Base-by-base conservation (phyloP, 805 yeast genomes). In the Starmerella lactis-condensi region DNA sequence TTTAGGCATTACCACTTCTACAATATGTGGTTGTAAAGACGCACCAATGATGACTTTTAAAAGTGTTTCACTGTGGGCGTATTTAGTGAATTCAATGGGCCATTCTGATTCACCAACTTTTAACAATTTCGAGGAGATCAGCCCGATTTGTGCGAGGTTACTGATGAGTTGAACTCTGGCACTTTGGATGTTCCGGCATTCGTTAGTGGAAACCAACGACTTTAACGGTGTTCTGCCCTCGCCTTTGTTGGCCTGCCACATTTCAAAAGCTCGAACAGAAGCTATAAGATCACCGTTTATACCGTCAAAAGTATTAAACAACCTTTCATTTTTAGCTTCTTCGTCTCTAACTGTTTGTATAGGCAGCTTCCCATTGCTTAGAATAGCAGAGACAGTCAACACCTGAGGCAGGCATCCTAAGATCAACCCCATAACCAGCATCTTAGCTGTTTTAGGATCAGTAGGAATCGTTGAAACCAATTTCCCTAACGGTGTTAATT, bases 391-490 rank as follows among this genome's bases (percentile, higher is more conserved):
- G n/a, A 79, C 56, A 1, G 89, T 69, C n/a, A 82, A 58, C 36
- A 83, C 74, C 13, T 65, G 56, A 17, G 78, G 83, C 6, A 83
- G 54, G 45, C 89, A 75, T 1, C 89, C 89, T 50, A 85, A 78
- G 4, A 83, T 64, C 26, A 85, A 69, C 1, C 93, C 82, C 38
- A 71, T 66, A 12, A 83, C 69, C 22, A 85, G 56, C 31, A 83
- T 53, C 45, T 85, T 85, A 6, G 93, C 94, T 29, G 81, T 75
- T 38, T 69, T 73, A 26, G 85, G 65, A 50, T 85, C 96, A 36
- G 68, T 61, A 1, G 98, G 98, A 37, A 85, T 58, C 46, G 74
- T 59, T 0, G 94, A 74, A 22, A 85, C 59, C 44, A 74, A 81
- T 26, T 59, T 64, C 14, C 98, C 98, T 27, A 85, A 56, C 34